phyloP scores from a whole-genome alignment of 768 basidiomycete species.

The Favolaschia claudopus region DNA sequence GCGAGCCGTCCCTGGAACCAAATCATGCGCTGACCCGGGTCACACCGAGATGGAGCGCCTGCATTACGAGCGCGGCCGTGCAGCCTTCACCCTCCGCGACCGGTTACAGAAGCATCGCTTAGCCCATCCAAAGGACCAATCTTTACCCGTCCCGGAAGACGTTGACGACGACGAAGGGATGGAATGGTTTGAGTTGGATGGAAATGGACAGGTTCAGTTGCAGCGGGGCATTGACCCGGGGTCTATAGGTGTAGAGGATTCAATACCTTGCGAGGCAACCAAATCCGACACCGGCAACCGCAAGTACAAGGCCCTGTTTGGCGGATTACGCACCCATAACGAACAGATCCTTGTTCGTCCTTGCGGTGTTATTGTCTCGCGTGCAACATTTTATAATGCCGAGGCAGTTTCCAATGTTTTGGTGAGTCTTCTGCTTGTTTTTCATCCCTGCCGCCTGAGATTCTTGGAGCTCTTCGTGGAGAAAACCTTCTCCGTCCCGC shows the following conservation, averaged over 20 bases:
- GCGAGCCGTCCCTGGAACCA: slow-evolving; percentile 2
- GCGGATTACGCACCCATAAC: slow-evolving; percentile 25
- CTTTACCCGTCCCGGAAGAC: background rate
- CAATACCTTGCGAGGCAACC: slow-evolving; percentile 3
- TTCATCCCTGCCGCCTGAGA: background rate
- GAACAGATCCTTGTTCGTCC: slow-evolving; percentile 27
- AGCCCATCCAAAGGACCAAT: background rate
- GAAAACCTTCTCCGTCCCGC: slow-evolving; percentile 32
- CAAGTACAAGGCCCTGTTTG: slow-evolving; percentile 22
- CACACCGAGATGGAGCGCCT: slow-evolving; percentile 16
- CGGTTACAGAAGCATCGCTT: background rate
- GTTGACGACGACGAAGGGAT: slow-evolving; percentile 15
- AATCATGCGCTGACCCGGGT: slow-evolving; percentile 11
- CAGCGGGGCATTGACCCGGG: slow-evolving; percentile 2
- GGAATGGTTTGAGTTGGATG: slow-evolving; percentile 16
- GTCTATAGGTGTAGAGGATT: slow-evolving; percentile 19
- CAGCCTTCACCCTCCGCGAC: background rate
- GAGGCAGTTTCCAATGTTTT: slow-evolving; percentile 27
- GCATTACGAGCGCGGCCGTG: background rate
- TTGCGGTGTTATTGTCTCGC: slow-evolving; percentile 27
- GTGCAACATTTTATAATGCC: slow-evolving; percentile 28
- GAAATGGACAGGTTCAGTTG: background rate
- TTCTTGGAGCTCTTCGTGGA: slow-evolving; percentile 8
- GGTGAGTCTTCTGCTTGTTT: slow-evolving; percentile 13
- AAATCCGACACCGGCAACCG: slow-evolving; percentile 15